These are phyloP conservation scores for Rhinocladiella similis DNA, from an alignment of 2,329 filamentous ascomycete genomes.

Conservation along the genomic window DNA sequence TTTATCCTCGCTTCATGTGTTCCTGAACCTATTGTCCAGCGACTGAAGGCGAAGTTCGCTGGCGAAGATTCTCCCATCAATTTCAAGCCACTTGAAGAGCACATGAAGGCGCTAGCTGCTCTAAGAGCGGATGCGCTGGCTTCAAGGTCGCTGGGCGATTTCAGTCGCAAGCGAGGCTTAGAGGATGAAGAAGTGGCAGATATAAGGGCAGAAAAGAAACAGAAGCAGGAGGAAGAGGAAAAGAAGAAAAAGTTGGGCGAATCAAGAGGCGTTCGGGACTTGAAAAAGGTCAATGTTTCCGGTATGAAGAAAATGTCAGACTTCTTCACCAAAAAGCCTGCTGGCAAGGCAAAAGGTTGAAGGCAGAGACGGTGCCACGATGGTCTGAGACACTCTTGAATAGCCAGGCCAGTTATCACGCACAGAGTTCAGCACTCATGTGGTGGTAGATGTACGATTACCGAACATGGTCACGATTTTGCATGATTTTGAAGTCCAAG, in stretches of 20 bases:
- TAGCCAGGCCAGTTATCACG: neutral
- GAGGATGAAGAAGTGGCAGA: slow-evolving; percentile 46
- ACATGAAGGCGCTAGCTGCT: slow-evolving; percentile 65
- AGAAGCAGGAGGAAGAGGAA: slow-evolving; percentile 85
- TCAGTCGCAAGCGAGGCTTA: slow-evolving; percentile 43
- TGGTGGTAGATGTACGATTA: too few relatives aligned
- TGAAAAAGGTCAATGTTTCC: slow-evolving; percentile 85
- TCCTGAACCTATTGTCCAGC: slow-evolving; percentile 37
- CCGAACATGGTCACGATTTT: too few relatives aligned
- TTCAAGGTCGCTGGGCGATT: slow-evolving; percentile 58
- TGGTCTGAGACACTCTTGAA: neutral
- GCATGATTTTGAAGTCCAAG: neutral
- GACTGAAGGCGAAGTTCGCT: slow-evolving; percentile 30
- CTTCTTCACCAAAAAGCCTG: slow-evolving; percentile 74
- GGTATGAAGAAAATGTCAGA: slow-evolving; percentile 98
- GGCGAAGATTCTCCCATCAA: slow-evolving; percentile 52
- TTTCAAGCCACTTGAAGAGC: slow-evolving; percentile 70
- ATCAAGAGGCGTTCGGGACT: slow-evolving; percentile 72
- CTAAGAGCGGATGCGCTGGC: slow-evolving; percentile 71
- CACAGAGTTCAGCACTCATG: too few relatives aligned
- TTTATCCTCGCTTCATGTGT: slow-evolving; percentile 55
- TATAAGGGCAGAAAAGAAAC: slow-evolving; percentile 73
- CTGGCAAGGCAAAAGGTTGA: slow-evolving; percentile 12
- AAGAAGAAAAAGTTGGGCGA: slow-evolving; percentile 74
- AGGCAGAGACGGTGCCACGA: neutral